Evolutionary conservation across 352 stramenopile species (phyloP), one percentile per base, ranked within the genome.

Genomic region (Phytophthora palmivora): DNA sequence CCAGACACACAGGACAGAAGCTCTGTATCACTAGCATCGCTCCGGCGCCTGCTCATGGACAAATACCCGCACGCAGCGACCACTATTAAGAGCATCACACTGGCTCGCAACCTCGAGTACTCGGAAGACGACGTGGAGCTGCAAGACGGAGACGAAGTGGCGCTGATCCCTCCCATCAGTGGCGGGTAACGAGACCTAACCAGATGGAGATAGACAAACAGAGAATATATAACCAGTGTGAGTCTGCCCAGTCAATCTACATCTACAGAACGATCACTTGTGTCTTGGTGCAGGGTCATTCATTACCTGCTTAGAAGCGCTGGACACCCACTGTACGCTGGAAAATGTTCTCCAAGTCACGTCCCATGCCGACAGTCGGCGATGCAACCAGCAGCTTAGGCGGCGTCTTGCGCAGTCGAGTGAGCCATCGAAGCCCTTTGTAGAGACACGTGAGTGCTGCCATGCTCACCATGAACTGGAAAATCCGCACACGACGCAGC

Each of bases 141-240:
- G 36, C 45, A 55, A 19, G 66, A 88, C 44, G 84, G 83, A 57
- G 86, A 94, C 71, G 86, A 94, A 62, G 84, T 94, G 33, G 86
- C 86, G 39, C 74, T 92, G 21, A 94, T 92, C 36, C 86, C 86
- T 43, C 86, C 86, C n/a, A 92, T 94, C 65, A 92, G 83, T 45
- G 63, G 58, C 6, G 67, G 58, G 9, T 70, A 51, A 62, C 22
- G 24, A 18, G 19, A 6, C 34, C 28, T 45, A 41, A 34, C n/a
- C 34, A n/a, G 15, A 42, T 26, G 10, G 4, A 30, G 0, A 42
- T 2, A 53, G n/a, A 42, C 12, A 34, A 6, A 26, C 28, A 34
- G 8, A 14, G 51, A 19, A 49, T n/a, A 59, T 51, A 72, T 56
- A 65, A 34, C 18, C 30, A 50, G 37, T 22, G 50, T 41, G 28